phyloP scores from a whole-genome alignment of 2,329 filamentous ascomycete species.

The Colletotrichum gloeosporioides region DNA sequence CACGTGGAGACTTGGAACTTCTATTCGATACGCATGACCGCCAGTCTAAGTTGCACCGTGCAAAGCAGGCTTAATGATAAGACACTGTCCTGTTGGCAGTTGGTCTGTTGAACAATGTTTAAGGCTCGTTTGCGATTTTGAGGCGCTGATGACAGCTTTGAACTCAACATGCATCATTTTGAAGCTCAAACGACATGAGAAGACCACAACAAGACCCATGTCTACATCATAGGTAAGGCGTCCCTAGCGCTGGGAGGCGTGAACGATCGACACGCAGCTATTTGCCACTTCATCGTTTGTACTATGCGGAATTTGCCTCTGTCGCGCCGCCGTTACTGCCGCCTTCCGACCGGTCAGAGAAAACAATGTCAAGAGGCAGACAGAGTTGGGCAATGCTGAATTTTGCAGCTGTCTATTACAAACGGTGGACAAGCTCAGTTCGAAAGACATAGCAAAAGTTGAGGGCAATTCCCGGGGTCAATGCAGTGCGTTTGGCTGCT shows the following conservation, averaged over 20 bases:
- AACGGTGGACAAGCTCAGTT: background rate
- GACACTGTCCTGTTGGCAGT: background rate
- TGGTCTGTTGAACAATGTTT: background rate
- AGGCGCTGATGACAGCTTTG: background rate
- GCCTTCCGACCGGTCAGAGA: background rate
- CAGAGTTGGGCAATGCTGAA: background rate
- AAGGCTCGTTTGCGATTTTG: background rate
- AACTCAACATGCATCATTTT: background rate
- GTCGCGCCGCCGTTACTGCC: background rate
- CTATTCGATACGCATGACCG: background rate
- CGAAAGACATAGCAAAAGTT: background rate
- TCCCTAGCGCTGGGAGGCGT: background rate
- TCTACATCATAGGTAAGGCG: conserved; percentile 5
- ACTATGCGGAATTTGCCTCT: background rate
- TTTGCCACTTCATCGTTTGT: conserved; percentile 11
- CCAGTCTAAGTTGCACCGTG: background rate
- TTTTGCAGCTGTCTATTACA: background rate
- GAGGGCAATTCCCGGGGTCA: background rate
- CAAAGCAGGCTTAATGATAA: background rate
- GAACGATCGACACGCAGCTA: conserved; percentile 1
- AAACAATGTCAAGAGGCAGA: background rate
- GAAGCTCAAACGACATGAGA: background rate
- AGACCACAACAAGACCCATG: background rate
- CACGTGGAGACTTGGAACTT: background rate
- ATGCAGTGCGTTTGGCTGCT: background rate